Base-by-base conservation (phyloP, 2,329 filamentous ascomycete species). In the Beauveria pseudobassiana region DNA sequence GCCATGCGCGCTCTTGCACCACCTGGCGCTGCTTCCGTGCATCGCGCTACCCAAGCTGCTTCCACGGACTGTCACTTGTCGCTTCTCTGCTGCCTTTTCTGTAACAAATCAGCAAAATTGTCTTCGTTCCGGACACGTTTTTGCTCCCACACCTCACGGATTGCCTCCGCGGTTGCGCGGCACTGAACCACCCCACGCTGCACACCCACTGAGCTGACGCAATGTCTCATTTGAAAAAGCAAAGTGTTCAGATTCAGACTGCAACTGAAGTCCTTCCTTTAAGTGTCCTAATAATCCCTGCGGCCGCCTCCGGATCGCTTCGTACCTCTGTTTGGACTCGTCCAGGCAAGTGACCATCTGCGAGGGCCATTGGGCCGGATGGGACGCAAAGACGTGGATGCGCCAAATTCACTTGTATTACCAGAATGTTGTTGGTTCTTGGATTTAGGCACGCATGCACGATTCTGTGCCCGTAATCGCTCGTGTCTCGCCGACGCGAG, bases 191-290 rank as follows among this genome's bases (percentile, higher is more conserved):
- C 52, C 40, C 22, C 38, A 54, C 38, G 22, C 22, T 42, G n/a
- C 18, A 42, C 46, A 28, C 45, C 43, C 56, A 42, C 56, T 51
- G 48, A 40, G 46, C 55, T 51, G 46, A 51, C 38, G 51, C 56
- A 46, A 43, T 59, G 56, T 59, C 56, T 59, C 46, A 59, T 38
- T 59, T 51, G 18, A 4, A n/a, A 56, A 51, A 43, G 24, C 34
- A 51, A 59, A 51, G 22, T 50, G 46, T 22, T 18, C 10, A 14
- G 40, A 18, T 30, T 50, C 34, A 38, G 5, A 38, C 34, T 34
- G 30, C 10, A 12, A 12, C 10, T 14, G 30, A 9, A 34, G 30
- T 14, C 8, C 28, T 50, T 24, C 24, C 22, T 43, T 42, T 16
- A 12, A 54, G 22, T 24, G 3, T 20, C 51, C 34, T 14, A 34